A percentile compares a stretch with the other conserved stretches of the same genome.
These are phyloP conservation scores for Cinnamomum micranthum DNA, from an alignment of 164 flowering plant genomes.

Conservation along the genomic window DNA sequence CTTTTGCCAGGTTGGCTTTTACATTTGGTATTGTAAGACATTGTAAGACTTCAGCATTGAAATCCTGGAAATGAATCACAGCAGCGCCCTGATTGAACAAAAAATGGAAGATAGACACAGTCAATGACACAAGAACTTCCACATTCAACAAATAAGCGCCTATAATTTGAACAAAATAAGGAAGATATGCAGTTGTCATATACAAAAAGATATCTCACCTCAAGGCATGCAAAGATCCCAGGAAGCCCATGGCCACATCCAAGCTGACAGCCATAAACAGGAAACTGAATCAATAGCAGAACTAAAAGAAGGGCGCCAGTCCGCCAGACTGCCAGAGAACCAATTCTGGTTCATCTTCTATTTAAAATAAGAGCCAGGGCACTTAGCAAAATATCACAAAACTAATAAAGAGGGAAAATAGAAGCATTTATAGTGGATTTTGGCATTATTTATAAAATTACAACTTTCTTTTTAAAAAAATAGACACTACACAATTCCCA, in stretches of 20 bases:
- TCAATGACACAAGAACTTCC: not conserved
- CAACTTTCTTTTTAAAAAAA: not conserved
- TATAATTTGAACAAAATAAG: not conserved
- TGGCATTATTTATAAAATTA: too few relatives aligned
- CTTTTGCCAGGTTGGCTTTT: slow-evolving; percentile 48
- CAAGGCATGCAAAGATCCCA: slow-evolving; percentile 65
- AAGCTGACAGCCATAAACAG: slow-evolving; percentile 44
- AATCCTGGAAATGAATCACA: slow-evolving; percentile 85
- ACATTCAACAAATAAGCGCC: not conserved
- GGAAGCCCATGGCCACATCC: slow-evolving; percentile 98
- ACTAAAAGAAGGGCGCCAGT: not conserved
- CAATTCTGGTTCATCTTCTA: slow-evolving; percentile 2
- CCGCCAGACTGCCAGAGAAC: not conserved
- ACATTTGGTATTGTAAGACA: slow-evolving; percentile 89
- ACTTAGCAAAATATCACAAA: not conserved
- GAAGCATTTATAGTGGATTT: not conserved
- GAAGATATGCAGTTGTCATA: slow-evolving; percentile 32
- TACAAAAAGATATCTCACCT: slow-evolving; percentile 40
- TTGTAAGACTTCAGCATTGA: slow-evolving; percentile 84
- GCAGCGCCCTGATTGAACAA: slow-evolving; percentile 61
- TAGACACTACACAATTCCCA: too few relatives aligned
- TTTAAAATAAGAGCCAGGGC: not conserved
- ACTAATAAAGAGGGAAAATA: not conserved
- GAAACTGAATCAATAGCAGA: slow-evolving; percentile 2
- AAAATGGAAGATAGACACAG: not conserved